Conservation (phyloP, 1,139 yeast genomes). For the Geotrichum cucujoidarum region DNA sequence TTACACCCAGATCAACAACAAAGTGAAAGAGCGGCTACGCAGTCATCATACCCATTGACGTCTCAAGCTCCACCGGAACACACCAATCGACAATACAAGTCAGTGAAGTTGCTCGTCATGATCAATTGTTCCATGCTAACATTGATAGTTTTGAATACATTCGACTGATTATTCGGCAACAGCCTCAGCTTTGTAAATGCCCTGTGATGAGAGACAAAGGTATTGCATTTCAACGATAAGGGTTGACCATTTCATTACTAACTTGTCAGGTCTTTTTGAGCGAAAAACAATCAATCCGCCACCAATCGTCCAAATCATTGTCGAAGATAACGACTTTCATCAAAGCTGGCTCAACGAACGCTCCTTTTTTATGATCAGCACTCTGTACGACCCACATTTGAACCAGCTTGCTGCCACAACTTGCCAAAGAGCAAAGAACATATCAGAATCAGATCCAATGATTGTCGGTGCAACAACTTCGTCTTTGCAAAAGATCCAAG, state of each 20-base stretch:
- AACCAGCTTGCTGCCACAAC: slow-evolving; percentile 11
- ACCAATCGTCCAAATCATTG: slow-evolving; percentile 24
- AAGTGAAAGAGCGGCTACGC: slow-evolving; percentile 14
- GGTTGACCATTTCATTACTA: no score
- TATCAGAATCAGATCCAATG: slow-evolving; percentile 21
- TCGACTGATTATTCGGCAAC: slow-evolving; percentile 18
- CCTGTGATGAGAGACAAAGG: slow-evolving; percentile 18
- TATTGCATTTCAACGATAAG: no score
- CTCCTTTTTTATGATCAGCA: slow-evolving; percentile 25
- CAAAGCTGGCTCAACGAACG: slow-evolving; percentile 24
- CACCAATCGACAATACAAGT: slow-evolving; percentile 3
- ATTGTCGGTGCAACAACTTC: slow-evolving; percentile 25
- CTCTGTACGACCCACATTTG: slow-evolving; percentile 20
- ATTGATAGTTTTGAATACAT: slow-evolving; percentile 4
- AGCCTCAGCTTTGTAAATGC: slow-evolving; percentile 19
- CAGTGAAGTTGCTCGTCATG: background rate
- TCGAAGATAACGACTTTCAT: slow-evolving; percentile 22
- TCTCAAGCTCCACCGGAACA: slow-evolving; percentile 5
- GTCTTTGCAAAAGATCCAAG: slow-evolving; percentile 25
- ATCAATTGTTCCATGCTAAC: background rate
- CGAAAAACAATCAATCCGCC: slow-evolving; percentile 27
- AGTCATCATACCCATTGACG: slow-evolving; percentile 4
- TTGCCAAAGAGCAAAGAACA: slow-evolving; percentile 16
- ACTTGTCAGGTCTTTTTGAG: slow-evolving; percentile 20
- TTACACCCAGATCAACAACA: slow-evolving; percentile 13